Percentiles rank a stretch among this genome's conserved stretches.
These are phyloP conservation scores for Metschnikowia colocasiae DNA, from an alignment of 805 yeast genomes.

Conservation along the genomic window DNA sequence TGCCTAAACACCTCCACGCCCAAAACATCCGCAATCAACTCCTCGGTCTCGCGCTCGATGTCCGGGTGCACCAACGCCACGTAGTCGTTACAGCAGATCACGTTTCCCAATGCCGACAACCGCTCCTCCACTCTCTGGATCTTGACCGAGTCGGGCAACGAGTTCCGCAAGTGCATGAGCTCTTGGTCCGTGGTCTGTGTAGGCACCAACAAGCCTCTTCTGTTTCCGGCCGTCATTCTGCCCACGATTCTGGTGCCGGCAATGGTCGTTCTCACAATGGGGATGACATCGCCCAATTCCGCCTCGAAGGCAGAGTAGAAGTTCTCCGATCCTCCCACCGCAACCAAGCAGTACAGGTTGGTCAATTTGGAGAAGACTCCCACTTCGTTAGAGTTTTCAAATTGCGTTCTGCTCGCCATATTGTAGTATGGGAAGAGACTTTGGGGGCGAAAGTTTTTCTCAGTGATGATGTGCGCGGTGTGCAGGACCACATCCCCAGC, in stretches of 20 bases:
- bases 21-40: constrained; percentile 92
- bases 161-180: constrained; percentile 93
- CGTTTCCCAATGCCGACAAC: constrained; percentile 94
- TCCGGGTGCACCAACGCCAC: constrained; percentile 99
- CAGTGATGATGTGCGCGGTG: neutral
- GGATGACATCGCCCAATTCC: constrained; percentile 92
- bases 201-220: constrained; percentile 95
- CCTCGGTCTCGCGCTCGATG: constrained; percentile 98
- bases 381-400: constrained; percentile 84
- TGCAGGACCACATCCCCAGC: neutral
- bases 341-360: constrained; percentile 92
- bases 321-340: constrained; percentile 89
- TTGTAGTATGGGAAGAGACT: constrained; percentile 5
- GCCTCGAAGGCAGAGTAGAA: constrained; percentile 94
- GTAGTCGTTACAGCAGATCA: constrained; percentile 96
- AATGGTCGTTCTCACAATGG: constrained; percentile 94
- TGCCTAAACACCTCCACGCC: constrained; percentile 99
- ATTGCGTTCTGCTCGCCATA: constrained; percentile 73
- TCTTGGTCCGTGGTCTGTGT: constrained; percentile 98
- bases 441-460: neutral
- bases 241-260: constrained; percentile 98
- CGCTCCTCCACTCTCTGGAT: constrained; percentile 98
- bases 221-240: constrained; percentile 97
- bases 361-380: constrained; percentile 95
- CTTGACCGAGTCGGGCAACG: constrained; percentile 90